Base-by-base conservation (phyloP, 768 basidiomycete species). In the Tricholoma hemisulphureum region DNA sequence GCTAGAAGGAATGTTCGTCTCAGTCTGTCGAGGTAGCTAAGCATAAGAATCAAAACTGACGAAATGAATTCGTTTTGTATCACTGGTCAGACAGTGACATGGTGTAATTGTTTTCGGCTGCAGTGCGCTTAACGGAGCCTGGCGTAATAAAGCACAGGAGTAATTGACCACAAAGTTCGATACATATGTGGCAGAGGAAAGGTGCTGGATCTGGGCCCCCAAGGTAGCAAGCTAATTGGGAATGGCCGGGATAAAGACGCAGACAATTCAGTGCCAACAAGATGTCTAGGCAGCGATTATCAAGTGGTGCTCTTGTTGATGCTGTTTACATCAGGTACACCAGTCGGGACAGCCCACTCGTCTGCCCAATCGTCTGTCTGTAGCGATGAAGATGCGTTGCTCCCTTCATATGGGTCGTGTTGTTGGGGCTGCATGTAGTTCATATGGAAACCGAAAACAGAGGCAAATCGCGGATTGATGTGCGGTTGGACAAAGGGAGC, bases 381-480 rank as follows among this genome's bases (percentile, higher is more conserved):
- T n/a, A 51, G 57, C 18, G 54, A 45, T 13, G 41, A 32, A 51
- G 18, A 10, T 20, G 23, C 23, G 34, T 26, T 51, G 29, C 13
- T 23, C 29, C 16, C 32, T 20, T 29, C 51, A 59, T 65, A 46
- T 41, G 53, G 53, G 53, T 57, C 50, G 43, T 60, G 59, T 32
- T 62, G 65, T 53, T 68, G 66, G 13, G 68, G 46, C n/a, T 61
- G 66, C 8, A 21, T 43, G 18, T 43, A 20, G 52, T 77, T 74
- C 58, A 80, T 59, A 50, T 77, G 74, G 56, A 85, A 68, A 23
- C 84, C 87, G 60, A 90, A 88, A 26, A 74, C 73, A 29, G 83
- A 80, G 13, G 89, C 88, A 70, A 93, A 92, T 10, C 86, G 80
- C 8, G 91, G 91, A 63, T 93, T 92, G 58, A 93, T 92, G 65